Conservation (phyloP, 768 basidiomycete genomes). For the Boletellus emodensis region DNA sequence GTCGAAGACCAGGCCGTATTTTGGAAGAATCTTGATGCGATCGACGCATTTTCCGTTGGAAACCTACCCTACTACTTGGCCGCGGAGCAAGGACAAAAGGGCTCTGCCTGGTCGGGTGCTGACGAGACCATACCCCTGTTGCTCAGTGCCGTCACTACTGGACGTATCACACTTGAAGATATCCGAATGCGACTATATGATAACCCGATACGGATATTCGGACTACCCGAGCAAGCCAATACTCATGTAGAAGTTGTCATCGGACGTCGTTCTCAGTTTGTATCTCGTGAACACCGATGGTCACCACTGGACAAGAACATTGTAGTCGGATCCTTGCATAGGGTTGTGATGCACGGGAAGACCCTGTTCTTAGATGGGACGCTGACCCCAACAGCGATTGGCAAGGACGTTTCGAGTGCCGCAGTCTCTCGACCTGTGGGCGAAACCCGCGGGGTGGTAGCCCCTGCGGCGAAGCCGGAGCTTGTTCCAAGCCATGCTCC, state of each 20-base stretch:
- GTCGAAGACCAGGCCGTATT: slow-evolving; percentile 73
- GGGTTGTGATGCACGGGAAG: slow-evolving; percentile 86
- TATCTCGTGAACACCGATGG: slow-evolving; percentile 55
- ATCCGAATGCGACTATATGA: slow-evolving; percentile 82
- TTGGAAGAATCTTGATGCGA: slow-evolving; percentile 78
- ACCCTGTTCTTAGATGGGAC: slow-evolving; percentile 88
- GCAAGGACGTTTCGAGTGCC: slow-evolving; percentile 70
- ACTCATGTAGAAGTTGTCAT: slow-evolving; percentile 93
- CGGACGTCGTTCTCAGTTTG: slow-evolving; percentile 64
- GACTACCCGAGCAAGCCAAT: slow-evolving; percentile 78
- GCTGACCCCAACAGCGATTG: slow-evolving; percentile 53
- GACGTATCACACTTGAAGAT: slow-evolving; percentile 77
- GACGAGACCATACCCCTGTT: slow-evolving; percentile 86
- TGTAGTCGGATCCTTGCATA: slow-evolving; percentile 75
- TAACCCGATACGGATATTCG: slow-evolving; percentile 90
- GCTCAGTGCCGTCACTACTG: slow-evolving; percentile 78
- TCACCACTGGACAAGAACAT: slow-evolving; percentile 69
- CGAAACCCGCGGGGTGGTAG: slow-evolving; percentile 25
- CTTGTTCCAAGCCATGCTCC: slow-evolving; percentile 29
- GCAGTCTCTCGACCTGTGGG: slow-evolving; percentile 41
- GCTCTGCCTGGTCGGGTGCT: slow-evolving; percentile 72
- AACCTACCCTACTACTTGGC: slow-evolving; percentile 77
- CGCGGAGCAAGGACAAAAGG: slow-evolving; percentile 51
- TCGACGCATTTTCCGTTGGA: slow-evolving; percentile 92
- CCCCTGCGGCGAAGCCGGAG: slow-evolving; percentile 24